These are phyloP conservation scores for Penicillium sp. DNA, from an alignment of 2,329 filamentous ascomycete genomes.

Conservation along the genomic window DNA sequence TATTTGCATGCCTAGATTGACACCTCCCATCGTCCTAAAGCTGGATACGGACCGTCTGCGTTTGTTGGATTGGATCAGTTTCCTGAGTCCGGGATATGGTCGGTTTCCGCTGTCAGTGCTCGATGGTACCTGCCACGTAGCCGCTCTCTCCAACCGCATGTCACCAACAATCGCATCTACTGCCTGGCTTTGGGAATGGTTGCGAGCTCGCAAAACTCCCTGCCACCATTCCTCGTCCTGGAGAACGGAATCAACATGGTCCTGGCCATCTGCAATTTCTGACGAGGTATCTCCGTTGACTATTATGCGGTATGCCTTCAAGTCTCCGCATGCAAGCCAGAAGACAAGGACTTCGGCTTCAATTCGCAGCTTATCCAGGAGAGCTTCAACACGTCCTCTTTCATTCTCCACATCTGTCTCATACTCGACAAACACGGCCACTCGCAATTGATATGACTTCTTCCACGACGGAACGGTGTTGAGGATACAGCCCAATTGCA, in stretches of 20 bases:
- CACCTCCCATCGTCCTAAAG: conserved; percentile 52
- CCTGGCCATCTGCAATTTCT: conserved; percentile 55
- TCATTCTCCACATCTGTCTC: conserved; percentile 82
- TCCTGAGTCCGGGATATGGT: conserved; percentile 55
- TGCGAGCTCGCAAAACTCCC: conserved; percentile 38
- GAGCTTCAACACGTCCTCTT: conserved; percentile 65
- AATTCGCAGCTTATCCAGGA: conserved; percentile 79
- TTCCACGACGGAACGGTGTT: conserved; percentile 81
- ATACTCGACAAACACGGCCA: conserved; percentile 87
- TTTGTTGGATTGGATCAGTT: conserved; percentile 62
- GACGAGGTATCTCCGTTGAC: conserved; percentile 64
- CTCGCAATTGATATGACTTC: conserved; percentile 67
- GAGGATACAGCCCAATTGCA: conserved; percentile 82
- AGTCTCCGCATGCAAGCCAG: conserved; percentile 71
- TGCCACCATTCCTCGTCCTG: conserved; percentile 80
- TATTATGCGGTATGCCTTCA: conserved; percentile 74
- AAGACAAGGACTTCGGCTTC: conserved; percentile 77
- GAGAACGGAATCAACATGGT: conserved; percentile 65
- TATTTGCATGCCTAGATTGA: conserved; percentile 73
- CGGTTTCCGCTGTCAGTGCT: conserved; percentile 52
- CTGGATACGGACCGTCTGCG: conserved; percentile 50
- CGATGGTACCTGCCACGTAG: conserved; percentile 54
- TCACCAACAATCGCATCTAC: conserved; percentile 17
- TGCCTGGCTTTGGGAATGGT: conserved; percentile 8
- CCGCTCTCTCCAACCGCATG: conserved; percentile 37